These are phyloP conservation scores for Dactylellina leptospora DNA, from an alignment of 2,329 filamentous ascomycete genomes.

Conservation along the genomic window DNA sequence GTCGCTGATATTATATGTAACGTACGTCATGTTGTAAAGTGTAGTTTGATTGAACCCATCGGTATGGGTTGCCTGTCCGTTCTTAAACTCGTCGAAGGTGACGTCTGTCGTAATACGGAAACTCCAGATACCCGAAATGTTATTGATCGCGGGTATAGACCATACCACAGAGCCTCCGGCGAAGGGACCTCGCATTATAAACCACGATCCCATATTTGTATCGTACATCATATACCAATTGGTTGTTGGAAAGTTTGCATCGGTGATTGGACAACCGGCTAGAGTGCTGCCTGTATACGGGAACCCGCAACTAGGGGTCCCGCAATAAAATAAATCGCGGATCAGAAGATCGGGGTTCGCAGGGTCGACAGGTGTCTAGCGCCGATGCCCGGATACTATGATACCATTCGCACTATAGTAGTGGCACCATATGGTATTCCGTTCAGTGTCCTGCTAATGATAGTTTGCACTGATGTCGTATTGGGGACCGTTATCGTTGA, in stretches of 20 bases:
- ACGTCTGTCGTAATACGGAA: conserved; percentile 3
- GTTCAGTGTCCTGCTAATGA: not conserved
- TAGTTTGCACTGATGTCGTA: not conserved
- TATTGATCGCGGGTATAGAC: not conserved
- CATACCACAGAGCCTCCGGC: not conserved
- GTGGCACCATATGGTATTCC: conserved; percentile 2
- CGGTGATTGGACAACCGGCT: not conserved
- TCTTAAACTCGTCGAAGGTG: not conserved
- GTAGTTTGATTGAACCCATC: not conserved
- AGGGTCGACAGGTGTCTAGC: not conserved
- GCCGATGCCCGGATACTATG: not conserved
- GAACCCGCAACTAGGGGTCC: not conserved
- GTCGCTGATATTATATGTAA: not conserved
- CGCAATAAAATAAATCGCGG: not conserved
- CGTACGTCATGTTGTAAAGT: not conserved
- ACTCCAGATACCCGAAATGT: conserved; percentile 1
- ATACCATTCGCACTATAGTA: not conserved
- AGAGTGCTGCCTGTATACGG: not conserved
- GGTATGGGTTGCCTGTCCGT: not conserved
- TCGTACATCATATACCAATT: conserved; percentile 4
- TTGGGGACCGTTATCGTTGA: not conserved
- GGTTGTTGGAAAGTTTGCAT: not conserved
- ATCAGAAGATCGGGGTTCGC: not conserved
- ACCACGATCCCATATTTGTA: not conserved
- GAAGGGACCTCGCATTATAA: not conserved